Evolutionary conservation across 2,329 filamentous ascomycete species (phyloP), one percentile per base, ranked within the genome.

Genomic region (Aureobasidium sp.): DNA sequence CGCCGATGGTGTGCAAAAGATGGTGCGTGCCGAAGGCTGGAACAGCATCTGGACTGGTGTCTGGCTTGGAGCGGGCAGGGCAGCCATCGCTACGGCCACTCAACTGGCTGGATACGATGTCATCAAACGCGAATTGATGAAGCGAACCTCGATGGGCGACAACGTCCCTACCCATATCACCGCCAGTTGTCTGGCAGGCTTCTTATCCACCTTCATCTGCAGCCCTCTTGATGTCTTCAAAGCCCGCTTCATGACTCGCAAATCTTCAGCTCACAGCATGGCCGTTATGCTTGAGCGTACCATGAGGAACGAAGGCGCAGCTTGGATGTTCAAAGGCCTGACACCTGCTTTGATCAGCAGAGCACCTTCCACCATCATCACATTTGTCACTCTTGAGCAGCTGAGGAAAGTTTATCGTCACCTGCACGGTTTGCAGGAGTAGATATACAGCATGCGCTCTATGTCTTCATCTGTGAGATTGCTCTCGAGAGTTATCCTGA

Each of bases 151-250:
- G 1, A 53, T 65, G 59, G 60, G 59, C 31, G 65, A 66, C 49
- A 47, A 63, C 15, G 46, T 65, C 9, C 62, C 64, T 3, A 63
- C 64, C 13, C 65, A 66, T 29, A 64, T 66, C 42, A 60, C 63
- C 11, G 64, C 64, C 23, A 64, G 61, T 51, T 66, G 65, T 53
- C 43, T 66, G 55, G 64, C 65, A 35, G 65, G 65, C 29, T 66
- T 66, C 45, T 51, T 66, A 15, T 66, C 65, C 25, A 66, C 65
- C 19, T 64, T 66, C 45, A 60, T 66, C n/a, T 66, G 65, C 65
- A 66, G 60, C 50, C 65, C 65, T 17, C 51, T 65, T 17, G 65
- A 66, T 46, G 65, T 66, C 13, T 65, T 66, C 61, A 66, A 66
- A 35, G 65, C 65, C 10, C 63, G 65, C 4, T 42, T 65, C 21